Evolutionary conservation across 345 rosid species (phyloP).

Genomic region (Dimocarpus longan): DNA sequence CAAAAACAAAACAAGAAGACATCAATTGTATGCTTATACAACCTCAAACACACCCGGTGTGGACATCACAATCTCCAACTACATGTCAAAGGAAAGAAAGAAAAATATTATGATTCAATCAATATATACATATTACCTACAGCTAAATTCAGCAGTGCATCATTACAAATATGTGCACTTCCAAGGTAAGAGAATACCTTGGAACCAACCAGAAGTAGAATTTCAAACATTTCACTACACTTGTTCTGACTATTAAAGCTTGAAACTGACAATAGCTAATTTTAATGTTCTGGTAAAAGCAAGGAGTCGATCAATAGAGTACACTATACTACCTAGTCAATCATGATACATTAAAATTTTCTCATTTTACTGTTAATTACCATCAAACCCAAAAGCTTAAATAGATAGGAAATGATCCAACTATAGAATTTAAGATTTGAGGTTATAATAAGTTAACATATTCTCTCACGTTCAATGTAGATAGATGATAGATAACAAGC

Average conservation of each 20-base stretch:
- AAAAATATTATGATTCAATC: not conserved
- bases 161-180: not conserved
- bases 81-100: constrained; percentile 22
- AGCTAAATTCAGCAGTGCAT: not conserved
- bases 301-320: not conserved
- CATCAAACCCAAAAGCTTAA: too few species aligned
- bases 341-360: too few species aligned
- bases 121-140: not conserved
- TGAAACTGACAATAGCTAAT: not conserved
- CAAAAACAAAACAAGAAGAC: not conserved
- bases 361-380: too few species aligned
- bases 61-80: constrained; percentile 63
- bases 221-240: not conserved
- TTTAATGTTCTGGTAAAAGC: not conserved
- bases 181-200: not conserved
- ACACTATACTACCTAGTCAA: not conserved
- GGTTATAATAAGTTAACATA: too few species aligned
- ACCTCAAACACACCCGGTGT: constrained; percentile 70
- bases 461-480: too few species aligned
- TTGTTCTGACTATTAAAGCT: not conserved
- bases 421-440: too few species aligned
- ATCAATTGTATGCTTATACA: not conserved
- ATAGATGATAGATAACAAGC: too few species aligned
- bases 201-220: not conserved
- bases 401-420: too few species aligned